Evolutionary conservation across 1,139 yeast genomes (phyloP), one percentile per base, ranked within the genome.

Genomic region (Yamadazyma pseudoaaseri): DNA sequence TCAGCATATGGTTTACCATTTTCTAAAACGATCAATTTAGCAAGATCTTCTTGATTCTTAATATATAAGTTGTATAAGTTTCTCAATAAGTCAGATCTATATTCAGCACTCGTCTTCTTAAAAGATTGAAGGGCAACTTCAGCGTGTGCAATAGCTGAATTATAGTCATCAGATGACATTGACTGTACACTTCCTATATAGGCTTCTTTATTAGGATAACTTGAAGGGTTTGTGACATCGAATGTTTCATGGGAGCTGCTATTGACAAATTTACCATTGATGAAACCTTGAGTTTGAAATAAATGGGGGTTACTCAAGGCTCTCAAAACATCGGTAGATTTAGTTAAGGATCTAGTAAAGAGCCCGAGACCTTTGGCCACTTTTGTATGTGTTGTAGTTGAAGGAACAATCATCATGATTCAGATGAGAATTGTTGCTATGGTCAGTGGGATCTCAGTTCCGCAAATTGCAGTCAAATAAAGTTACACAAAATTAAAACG

Each of bases 1-100:
- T 87, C 96, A 11, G 78, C 67, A 33, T 78, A 60, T 2, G 94
- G 79, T 60, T 87, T 87, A 41, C 96, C 96, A 56, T 87, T 87
- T 58, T 87, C 96, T 65, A 82, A 70, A 5, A 89, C 77, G 32
- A 85, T 66, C 36, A 87, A 59, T 46, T 65, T 76, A 12, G 90
- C 95, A 44, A 87, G 70, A 56, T 87, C 96, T 10, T 81, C 84
- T 33, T 65, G 65, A 55, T 86, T 79, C 38, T 79, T 83, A 20
- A 73, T 57, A 73, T 85, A 75, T 36, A 84, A 65, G 22, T 71
- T 63, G 55, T 75, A 76, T 34, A 72, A 48, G 30, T 59, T 59
- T 33, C 49, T 43, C 29, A 73, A 54, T 30, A 69, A 47, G 11
- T 58, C 64, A 1, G 73, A 60, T 35, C 77, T 51, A 23, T 60